Conservation (phyloP, 164 flowering plant genomes). For the Kingdonia uniflora region DNA sequence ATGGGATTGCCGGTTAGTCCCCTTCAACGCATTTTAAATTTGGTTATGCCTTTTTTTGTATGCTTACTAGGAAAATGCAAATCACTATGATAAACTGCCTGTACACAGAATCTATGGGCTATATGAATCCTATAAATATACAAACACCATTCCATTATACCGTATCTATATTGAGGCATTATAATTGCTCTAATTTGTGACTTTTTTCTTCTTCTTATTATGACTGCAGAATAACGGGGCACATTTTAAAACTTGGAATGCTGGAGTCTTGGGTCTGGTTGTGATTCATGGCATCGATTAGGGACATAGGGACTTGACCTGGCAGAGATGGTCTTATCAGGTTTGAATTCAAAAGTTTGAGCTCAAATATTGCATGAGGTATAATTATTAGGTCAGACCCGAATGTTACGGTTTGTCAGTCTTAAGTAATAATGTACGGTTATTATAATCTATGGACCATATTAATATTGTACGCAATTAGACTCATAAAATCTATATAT, state of each 20-base stretch:
- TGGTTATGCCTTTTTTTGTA: background rate
- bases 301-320: constrained; percentile 61
- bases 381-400: too few species aligned
- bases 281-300: constrained; percentile 52
- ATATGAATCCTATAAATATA: too few species aligned
- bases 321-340: constrained; percentile 94
- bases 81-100: too few species aligned
- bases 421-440: too few species aligned
- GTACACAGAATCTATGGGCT: too few species aligned
- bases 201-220: background rate
- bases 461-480: too few species aligned
- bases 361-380: too few species aligned
- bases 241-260: constrained; percentile 68
- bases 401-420: too few species aligned
- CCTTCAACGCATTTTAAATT: background rate
- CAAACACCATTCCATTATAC: background rate
- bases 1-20: constrained; percentile 79
- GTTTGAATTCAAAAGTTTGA: constrained; percentile 38
- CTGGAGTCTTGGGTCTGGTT: constrained; percentile 82
- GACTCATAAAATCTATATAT: too few species aligned
- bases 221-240: constrained; percentile 63
- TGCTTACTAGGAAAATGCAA: background rate
- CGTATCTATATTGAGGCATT: too few species aligned
- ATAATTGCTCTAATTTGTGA: too few species aligned
- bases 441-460: too few species aligned